Evolutionary conservation across 768 basidiomycete species (phyloP).

Genomic region (Phylloporus sp.): DNA sequence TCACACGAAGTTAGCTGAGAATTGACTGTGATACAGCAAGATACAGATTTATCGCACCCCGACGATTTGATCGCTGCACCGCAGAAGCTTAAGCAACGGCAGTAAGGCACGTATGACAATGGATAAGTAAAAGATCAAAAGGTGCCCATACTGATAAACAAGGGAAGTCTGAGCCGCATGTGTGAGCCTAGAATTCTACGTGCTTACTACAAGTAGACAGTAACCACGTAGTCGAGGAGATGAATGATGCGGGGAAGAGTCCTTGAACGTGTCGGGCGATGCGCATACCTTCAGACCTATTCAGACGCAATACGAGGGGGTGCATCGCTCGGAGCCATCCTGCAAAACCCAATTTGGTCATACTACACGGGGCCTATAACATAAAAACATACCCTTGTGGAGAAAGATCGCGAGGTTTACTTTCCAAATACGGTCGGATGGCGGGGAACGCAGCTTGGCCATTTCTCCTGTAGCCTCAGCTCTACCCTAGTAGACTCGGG

Average conservation of each 20-base stretch:
- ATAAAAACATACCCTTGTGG: neutral
- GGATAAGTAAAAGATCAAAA: neutral
- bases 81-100: neutral
- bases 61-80: constrained; percentile 1
- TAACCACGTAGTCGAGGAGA: constrained; percentile 3
- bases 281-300: neutral
- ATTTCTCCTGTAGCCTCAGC: constrained; percentile 1
- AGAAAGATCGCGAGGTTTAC: neutral
- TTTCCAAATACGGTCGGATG: neutral
- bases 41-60: neutral
- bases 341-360: constrained; percentile 3
- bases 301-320: neutral
- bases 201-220: neutral
- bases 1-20: neutral
- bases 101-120: neutral
- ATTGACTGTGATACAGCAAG: constrained; percentile 17
- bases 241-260: neutral
- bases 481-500: neutral
- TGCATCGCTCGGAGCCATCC: constrained; percentile 11
- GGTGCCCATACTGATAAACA: neutral
- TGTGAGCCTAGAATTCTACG: neutral
- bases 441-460: neutral
- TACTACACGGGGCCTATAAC: neutral
- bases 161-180: neutral
- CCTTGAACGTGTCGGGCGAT: constrained; percentile 5